Base-by-base conservation (phyloP, 2,329 filamentous ascomycete genomes). In the Elsinoe necatrix region DNA sequence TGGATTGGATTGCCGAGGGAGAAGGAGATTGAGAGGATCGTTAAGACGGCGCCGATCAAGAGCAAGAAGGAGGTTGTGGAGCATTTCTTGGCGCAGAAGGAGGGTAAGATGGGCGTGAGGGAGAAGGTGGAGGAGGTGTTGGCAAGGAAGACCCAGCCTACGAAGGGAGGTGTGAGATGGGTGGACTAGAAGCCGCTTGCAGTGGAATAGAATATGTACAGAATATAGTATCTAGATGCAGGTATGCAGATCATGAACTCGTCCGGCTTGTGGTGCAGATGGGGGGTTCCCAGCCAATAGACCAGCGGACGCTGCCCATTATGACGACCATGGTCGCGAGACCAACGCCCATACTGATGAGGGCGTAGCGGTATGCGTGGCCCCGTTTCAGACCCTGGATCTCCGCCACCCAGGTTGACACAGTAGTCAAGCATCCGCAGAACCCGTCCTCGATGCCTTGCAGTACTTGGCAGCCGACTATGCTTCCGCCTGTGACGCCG, bases 221-320 rank as follows among this genome's bases (percentile, higher is more conserved):
- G 27, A 50, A 50, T 14, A 50, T 34, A 9, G 27, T 25, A 12
- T 31, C 14, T 25, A 29, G 27, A 29, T 50, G 16, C n/a, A 18
- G n/a, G 14, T 50, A 29, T 16, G 25, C 18, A 43, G 6, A 39
- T 56, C 54, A 56, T n/a, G 42, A 47, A 35, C 21, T 47, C 39
- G 59, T 59, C 54, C 59, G 31, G 52, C 55, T 52, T 11, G 65
- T 69, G 54, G 63, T 62, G 63, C 74, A 76, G 23, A 64, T 66
- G 21, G 68, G 63, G 16, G 59, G 57, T 8, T 57, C 60, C 67
- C 68, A 77, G 1, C 74, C 75, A 4, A 74, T 64, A 20, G 77
- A 84, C 89, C 88, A 95, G 59, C 79, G 73, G 65, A 92, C 71
- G 58, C 84, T 83, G 0, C 89, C 89, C 83, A 92, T 88, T 16